phyloP scores from a whole-genome alignment of 371 early-diverging fungal genomes.

The Circinella minor region DNA sequence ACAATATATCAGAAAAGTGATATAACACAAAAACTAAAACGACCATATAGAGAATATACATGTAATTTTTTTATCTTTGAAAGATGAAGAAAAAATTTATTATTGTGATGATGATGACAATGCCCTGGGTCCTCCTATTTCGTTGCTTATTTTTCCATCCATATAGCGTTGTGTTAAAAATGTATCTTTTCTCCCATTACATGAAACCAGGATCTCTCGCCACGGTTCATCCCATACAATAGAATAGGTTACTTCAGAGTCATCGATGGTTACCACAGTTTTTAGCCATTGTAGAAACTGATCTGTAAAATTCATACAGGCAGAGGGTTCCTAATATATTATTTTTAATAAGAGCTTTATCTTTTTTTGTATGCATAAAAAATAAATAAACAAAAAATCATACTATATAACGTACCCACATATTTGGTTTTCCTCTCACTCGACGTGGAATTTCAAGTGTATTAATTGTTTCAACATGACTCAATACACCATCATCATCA shows the following conservation, averaged over 20 bases:
- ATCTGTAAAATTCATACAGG: slow-evolving; percentile 58
- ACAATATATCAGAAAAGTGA: neutral
- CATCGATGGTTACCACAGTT: slow-evolving; percentile 36
- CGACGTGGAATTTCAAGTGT: slow-evolving; percentile 84
- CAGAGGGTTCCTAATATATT: slow-evolving; percentile 43
- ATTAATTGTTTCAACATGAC: slow-evolving; percentile 60
- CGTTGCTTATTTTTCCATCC: slow-evolving; percentile 36
- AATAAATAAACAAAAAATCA: neutral
- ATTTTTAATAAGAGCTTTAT: no score
- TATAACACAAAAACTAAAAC: no score
- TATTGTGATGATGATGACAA: neutral
- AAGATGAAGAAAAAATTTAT: no score
- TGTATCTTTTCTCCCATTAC: slow-evolving; percentile 31
- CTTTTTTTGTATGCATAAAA: no score
- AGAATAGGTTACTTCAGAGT: slow-evolving; percentile 45
- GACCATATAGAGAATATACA: no score
- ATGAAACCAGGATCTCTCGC: slow-evolving; percentile 39
- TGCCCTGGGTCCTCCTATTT: slow-evolving; percentile 47
- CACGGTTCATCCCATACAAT: slow-evolving; percentile 49
- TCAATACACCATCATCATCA: slow-evolving; percentile 72
- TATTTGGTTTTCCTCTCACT: slow-evolving; percentile 62
- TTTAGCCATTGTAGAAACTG: slow-evolving; percentile 48
- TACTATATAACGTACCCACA: slow-evolving; percentile 60
- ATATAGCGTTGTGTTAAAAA: slow-evolving; percentile 55
- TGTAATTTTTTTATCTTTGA: no score